Conservation (phyloP, 805 yeast genomes). For the Yarrowia sp. region DNA sequence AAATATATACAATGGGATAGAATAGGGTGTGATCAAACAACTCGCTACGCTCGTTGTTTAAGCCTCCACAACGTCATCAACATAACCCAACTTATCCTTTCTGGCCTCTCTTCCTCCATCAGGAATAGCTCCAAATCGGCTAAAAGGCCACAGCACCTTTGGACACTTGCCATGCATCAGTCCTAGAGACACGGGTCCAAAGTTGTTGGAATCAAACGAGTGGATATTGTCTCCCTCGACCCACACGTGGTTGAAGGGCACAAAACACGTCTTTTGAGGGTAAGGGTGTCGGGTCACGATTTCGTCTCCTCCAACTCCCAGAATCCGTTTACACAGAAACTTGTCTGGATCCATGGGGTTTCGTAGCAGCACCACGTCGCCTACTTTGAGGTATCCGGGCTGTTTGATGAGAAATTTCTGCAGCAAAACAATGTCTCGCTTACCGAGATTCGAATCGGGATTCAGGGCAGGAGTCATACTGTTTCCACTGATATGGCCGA, state of each 20-base stretch:
- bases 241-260: slow-evolving; percentile 89
- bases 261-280: slow-evolving; percentile 63
- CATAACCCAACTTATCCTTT: slow-evolving; percentile 19
- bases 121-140: slow-evolving; percentile 60
- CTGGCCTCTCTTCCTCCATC: slow-evolving; percentile 63
- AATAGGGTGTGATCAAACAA: too few species aligned
- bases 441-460: slow-evolving; percentile 59
- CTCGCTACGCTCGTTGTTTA: neutral
- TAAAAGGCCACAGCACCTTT: slow-evolving; percentile 72
- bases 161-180: slow-evolving; percentile 79
- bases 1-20: slow-evolving; percentile 1
- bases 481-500: slow-evolving; percentile 76
- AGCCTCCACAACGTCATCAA: slow-evolving; percentile 27
- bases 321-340: slow-evolving; percentile 78
- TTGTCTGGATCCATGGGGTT: slow-evolving; percentile 83
- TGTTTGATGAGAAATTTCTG: slow-evolving; percentile 66
- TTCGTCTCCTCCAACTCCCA: slow-evolving; percentile 76
- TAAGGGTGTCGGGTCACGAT: slow-evolving; percentile 68
- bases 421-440: slow-evolving; percentile 60
- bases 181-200: slow-evolving; percentile 88
- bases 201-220: slow-evolving; percentile 82
- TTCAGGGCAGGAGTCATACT: slow-evolving; percentile 92
- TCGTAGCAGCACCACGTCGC: slow-evolving; percentile 78
- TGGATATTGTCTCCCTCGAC: slow-evolving; percentile 88
- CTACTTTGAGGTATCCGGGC: slow-evolving; percentile 57